A percentile compares a stretch with the other conserved stretches of the same genome.
These are phyloP conservation scores for Arthrobotrys pseudoclavata DNA, from an alignment of 2,329 filamentous ascomycete genomes.

Conservation along the genomic window DNA sequence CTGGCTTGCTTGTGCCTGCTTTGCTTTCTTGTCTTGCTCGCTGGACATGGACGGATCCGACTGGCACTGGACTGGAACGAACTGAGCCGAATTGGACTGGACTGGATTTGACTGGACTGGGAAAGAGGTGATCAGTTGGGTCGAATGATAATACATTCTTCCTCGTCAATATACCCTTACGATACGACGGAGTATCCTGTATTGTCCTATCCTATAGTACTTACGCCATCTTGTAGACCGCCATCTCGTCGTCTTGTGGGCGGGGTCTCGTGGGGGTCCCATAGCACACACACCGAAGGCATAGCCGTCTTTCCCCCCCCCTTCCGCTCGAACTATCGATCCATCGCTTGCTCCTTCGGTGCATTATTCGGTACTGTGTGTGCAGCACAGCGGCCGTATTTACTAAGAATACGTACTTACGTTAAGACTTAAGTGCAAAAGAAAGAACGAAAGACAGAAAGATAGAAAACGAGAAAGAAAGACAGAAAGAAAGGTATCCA, in stretches of 20 bases:
- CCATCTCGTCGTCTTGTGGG: slow-evolving; percentile 48
- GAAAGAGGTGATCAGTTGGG: slow-evolving; percentile 51
- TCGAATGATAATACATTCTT: slow-evolving; percentile 18
- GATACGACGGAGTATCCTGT: slow-evolving; percentile 18
- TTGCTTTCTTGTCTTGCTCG: neutral
- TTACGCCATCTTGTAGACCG: slow-evolving; percentile 32
- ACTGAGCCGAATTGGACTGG: slow-evolving; percentile 6
- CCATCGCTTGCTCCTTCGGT: slow-evolving; percentile 24
- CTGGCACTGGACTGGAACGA: slow-evolving; percentile 10
- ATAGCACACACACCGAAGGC: slow-evolving; percentile 35
- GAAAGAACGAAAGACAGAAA: neutral
- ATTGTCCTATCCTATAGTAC: neutral
- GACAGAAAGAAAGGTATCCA: slow-evolving; percentile 2
- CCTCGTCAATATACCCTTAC: slow-evolving; percentile 19
- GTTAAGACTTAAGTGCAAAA: neutral
- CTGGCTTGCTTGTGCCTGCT: slow-evolving; percentile 11
- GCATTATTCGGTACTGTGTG: slow-evolving; percentile 20
- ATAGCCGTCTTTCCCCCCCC: slow-evolving; percentile 23
- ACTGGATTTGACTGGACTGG: slow-evolving; percentile 3
- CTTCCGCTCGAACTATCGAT: slow-evolving; percentile 23
- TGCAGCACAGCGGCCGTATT: neutral
- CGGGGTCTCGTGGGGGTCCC: slow-evolving; percentile 60
- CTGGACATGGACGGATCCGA: slow-evolving; percentile 15
- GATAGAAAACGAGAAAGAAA: neutral
- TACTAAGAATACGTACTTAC: neutral